phyloP scores from a whole-genome alignment of 1,139 yeast genomes.

The Geotrichum bryndzae region DNA sequence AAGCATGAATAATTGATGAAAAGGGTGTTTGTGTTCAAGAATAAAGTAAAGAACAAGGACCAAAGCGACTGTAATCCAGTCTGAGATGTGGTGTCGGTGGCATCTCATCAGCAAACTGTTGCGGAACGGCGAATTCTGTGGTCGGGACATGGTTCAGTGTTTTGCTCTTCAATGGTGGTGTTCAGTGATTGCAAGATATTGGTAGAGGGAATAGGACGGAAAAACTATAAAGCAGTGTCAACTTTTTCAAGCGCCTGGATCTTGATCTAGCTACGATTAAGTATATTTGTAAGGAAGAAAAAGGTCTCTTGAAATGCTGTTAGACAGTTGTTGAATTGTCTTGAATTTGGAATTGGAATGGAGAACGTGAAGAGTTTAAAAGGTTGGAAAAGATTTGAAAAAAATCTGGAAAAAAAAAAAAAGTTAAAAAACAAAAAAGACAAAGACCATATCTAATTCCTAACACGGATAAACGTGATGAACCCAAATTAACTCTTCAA shows the following conservation, averaged over 20 bases:
- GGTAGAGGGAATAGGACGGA: no score
- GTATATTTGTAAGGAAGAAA: no score
- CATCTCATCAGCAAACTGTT: background rate
- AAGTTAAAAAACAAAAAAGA: background rate
- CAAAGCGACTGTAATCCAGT: slow-evolving; percentile 11
- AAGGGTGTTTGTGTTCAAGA: slow-evolving; percentile 28
- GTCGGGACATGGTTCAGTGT: background rate
- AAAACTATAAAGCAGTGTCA: no score
- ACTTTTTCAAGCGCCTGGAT: no score
- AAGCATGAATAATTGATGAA: slow-evolving; percentile 31
- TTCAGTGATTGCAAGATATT: no score
- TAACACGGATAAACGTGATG: background rate
- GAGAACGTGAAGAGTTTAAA: background rate
- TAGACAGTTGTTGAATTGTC: no score
- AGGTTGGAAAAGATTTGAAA: background rate
- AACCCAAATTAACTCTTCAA: no score
- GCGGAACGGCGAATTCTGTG: background rate
- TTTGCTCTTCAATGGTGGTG: no score
- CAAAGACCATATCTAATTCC: background rate
- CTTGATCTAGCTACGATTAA: no score
- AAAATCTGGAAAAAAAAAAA: background rate
- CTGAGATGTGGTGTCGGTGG: slow-evolving; percentile 13
- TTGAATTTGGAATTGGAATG: no score
- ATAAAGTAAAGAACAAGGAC: background rate
- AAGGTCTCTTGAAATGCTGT: no score